phyloP scores from a whole-genome alignment of 768 basidiomycete species.

The Cystofilobasidium capitatum region DNA sequence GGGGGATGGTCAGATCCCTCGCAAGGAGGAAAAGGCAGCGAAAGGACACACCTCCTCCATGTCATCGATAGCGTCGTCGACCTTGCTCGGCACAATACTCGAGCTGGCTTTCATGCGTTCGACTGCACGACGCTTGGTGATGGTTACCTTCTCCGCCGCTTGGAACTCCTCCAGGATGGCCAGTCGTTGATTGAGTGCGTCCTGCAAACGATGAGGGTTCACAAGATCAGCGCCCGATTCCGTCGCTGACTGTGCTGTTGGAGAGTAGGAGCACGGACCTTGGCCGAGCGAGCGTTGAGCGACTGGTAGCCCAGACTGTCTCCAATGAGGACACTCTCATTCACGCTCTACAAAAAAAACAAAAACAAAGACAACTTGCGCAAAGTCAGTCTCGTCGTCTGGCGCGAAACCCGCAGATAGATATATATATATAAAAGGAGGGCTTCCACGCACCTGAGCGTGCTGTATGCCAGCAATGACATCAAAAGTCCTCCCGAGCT shows the following conservation, averaged over 20 bases:
- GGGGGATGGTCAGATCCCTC: neutral
- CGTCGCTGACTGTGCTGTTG: too few relatives aligned
- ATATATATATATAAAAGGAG: neutral
- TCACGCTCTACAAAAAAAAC: constrained; percentile 50
- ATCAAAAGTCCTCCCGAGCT: constrained; percentile 79
- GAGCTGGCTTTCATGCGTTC: constrained; percentile 43
- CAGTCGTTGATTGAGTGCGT: constrained; percentile 74
- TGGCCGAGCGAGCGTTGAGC: constrained; percentile 90
- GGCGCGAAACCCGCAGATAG: neutral
- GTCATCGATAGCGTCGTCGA: constrained; percentile 84
- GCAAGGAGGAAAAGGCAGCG: constrained; percentile 16
- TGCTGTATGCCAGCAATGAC: constrained; percentile 78
- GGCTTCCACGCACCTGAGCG: constrained; percentile 52
- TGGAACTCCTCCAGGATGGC: constrained; percentile 90
- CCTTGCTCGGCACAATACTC: constrained; percentile 66
- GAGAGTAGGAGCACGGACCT: constrained; percentile 40
- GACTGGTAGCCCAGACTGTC: constrained; percentile 94
- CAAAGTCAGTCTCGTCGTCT: neutral
- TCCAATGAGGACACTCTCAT: constrained; percentile 90
- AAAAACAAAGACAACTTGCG: neutral
- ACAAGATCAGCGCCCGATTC: neutral
- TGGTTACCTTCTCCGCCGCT: constrained; percentile 79
- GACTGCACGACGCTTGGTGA: constrained; percentile 83
- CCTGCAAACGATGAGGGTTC: constrained; percentile 28
- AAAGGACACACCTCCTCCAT: constrained; percentile 63